Base-by-base conservation (phyloP, 192 early-diverging fungal species). In the Entomortierella lignicola region DNA sequence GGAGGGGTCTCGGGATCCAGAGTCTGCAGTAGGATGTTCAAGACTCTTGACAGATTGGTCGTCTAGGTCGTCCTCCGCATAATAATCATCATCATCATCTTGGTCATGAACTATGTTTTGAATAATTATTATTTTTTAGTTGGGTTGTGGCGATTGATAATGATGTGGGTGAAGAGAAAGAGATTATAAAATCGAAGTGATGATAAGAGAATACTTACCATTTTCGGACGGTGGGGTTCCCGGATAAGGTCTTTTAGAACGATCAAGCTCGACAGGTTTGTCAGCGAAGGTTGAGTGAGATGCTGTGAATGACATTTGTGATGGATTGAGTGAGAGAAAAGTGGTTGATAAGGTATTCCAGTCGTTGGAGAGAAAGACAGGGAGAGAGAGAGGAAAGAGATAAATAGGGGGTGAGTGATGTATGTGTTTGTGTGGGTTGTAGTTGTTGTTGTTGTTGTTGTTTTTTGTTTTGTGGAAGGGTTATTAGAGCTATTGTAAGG, bases 181-280 rank as follows among this genome's bases (percentile, higher is more conserved):
- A 47, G 5, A 20, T 37, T 37, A n/a, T n/a, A 17, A 32, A 20
- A 23, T 25, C 8, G 43, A n/a, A 20, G 32, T 17, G 32, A n/a
- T 17, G 20, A 29, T 4, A 29, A 41, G 18, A 10, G 54, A 18
- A 2, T 29, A n/a, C 3, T 58, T 73, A 73, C 71, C 71, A 42
- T 73, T 66, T 34, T 64, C 63, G n/a, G 63, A 54, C 13, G 55
- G 66, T 1, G 63, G 48, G n/a, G 47, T 66, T n/a, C 57, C 71
- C 8, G 71, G 62, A 50, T 54, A 73, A 15, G 71, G 71, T 60
- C 71, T 21, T 56, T 73, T 73, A 54, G 56, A 56, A 20, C 71
- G 71, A 47, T 65, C 69, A 55, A 60, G 32, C 48, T 58, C 55
- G 10, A 15, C 47, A 20, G 26, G 47, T 29, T 26, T 29, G 29